Conservation (phyloP, 1,139 yeast genomes). For the Candida mesenterica region DNA sequence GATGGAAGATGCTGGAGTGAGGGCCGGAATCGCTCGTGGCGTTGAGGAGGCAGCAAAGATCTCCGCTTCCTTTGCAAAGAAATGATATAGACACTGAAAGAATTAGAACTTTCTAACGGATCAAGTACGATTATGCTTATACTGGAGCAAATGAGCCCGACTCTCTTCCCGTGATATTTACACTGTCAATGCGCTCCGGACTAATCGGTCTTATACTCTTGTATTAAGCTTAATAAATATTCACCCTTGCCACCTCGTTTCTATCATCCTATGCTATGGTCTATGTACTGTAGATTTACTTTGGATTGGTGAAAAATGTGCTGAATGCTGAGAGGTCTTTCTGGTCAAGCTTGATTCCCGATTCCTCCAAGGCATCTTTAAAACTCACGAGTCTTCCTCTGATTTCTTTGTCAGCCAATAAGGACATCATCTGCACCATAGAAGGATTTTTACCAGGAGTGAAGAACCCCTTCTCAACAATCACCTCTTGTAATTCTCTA, state of each 20-base stretch:
- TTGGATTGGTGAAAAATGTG: constrained; percentile 10
- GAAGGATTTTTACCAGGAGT: constrained; percentile 33
- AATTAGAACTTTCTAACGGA: not conserved
- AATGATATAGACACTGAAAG: constrained; percentile 24
- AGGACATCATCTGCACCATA: constrained; percentile 36
- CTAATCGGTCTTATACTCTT: too few species aligned
- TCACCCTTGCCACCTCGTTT: too few species aligned
- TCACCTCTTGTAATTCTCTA: constrained; percentile 31
- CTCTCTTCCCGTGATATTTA: too few species aligned
- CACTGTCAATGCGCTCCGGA: too few species aligned
- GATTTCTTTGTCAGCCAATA: constrained; percentile 40
- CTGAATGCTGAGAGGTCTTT: constrained; percentile 36
- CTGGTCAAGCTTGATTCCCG: constrained; percentile 32
- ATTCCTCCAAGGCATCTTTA: constrained; percentile 32
- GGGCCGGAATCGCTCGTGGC: constrained; percentile 84
- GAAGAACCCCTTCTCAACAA: constrained; percentile 34
- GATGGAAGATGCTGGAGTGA: constrained; percentile 88
- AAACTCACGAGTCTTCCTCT: constrained; percentile 29
- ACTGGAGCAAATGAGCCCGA: too few species aligned
- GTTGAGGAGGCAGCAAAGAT: constrained; percentile 88
- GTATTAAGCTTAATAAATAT: too few species aligned
- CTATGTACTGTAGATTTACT: too few species aligned
- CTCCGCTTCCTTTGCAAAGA: constrained; percentile 76
- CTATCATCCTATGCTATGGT: too few species aligned
- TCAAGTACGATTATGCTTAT: too few species aligned